These are phyloP conservation scores for Aspergillus carbonarius DNA, from an alignment of 2,329 filamentous ascomycete genomes.

Conservation along the genomic window DNA sequence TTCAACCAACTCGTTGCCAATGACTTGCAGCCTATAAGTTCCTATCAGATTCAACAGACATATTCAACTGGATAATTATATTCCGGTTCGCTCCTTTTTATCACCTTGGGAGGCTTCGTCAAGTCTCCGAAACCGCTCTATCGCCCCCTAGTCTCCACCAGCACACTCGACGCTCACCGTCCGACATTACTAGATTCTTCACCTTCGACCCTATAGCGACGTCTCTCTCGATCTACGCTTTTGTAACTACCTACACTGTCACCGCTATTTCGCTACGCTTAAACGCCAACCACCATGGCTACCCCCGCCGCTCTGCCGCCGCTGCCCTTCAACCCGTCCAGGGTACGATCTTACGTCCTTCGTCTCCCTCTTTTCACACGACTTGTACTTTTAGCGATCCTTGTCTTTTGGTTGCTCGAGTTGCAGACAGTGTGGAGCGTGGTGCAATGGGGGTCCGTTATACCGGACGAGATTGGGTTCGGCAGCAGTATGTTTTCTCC, in stretches of 20 bases:
- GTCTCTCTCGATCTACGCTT: not conserved
- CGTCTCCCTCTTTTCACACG: constrained; percentile 88
- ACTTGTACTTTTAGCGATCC: constrained; percentile 63
- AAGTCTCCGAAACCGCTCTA: not conserved
- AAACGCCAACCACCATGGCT: constrained; percentile 38
- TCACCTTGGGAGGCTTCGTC: not conserved
- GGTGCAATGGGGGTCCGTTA: constrained; percentile 73
- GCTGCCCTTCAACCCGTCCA: constrained; percentile 66
- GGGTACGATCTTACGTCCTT: constrained; percentile 76
- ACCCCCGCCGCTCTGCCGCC: constrained; percentile 50
- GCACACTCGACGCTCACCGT: not conserved
- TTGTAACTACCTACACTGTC: not conserved
- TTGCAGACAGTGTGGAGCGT: constrained; percentile 71
- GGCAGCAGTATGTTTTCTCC: constrained; percentile 60
- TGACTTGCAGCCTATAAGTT: not conserved
- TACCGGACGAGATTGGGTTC: constrained; percentile 72
- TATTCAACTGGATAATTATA: not conserved
- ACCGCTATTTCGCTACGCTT: not conserved
- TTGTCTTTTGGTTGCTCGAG: constrained; percentile 67
- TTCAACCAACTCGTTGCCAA: not conserved
- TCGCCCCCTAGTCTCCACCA: constrained; percentile 1
- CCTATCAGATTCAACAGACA: not conserved
- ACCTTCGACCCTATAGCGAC: not conserved
- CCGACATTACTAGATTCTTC: not conserved
- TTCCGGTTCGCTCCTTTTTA: not conserved